Base-by-base conservation (phyloP, 805 yeast genomes). In the Hanseniaspora guilliermondii region DNA sequence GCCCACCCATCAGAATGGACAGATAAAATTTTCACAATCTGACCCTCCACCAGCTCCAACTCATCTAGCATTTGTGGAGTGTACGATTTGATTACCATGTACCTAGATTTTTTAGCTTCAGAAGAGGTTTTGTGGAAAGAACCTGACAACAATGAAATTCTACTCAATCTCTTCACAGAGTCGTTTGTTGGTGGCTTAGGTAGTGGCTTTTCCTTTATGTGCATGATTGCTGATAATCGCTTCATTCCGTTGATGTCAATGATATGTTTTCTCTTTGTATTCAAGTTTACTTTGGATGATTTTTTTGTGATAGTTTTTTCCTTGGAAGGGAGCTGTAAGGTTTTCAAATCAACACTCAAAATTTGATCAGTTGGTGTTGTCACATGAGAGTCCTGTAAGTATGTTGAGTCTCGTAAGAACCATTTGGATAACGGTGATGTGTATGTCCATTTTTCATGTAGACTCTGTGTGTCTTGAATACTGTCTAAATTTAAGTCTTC, bases 1-100 rank as follows among this genome's bases (percentile, higher is more conserved):
- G 74, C 72, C 76, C 76, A 72, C 3, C 75, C 74, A 58, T 72
- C 76, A 1, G 73, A 68, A 59, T 72, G 76, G 17, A 66, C 64
- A 1, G 74, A 72, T 7, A 71, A 55, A 1, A 71, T 60, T 56
- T 62, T 63, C 9, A 68, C 67, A 53, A 40, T 60, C 33, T 70
- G 75, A 2, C 72, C 73, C 2, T 46, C 41, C 1, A 39, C 7
- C 6, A 71, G 59, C 14, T 58, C 55, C 11, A 72, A 61, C 53
- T 72, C 76, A 61, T 70, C 75, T 4, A 70, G 60, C 32, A 72
- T 59, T 16, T 59, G 64, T 27, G 72, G 68, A 2, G 49, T 30
- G 52, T 70, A 71, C 2, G 55, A 56, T 19, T 58, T 56, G 0
- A 49, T 47, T 0, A 67, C 74, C 19, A 40, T 48, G 47, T 62